Conservation (phyloP, 352 stramenopile genomes). For the Globisporangium apiculatum region DNA sequence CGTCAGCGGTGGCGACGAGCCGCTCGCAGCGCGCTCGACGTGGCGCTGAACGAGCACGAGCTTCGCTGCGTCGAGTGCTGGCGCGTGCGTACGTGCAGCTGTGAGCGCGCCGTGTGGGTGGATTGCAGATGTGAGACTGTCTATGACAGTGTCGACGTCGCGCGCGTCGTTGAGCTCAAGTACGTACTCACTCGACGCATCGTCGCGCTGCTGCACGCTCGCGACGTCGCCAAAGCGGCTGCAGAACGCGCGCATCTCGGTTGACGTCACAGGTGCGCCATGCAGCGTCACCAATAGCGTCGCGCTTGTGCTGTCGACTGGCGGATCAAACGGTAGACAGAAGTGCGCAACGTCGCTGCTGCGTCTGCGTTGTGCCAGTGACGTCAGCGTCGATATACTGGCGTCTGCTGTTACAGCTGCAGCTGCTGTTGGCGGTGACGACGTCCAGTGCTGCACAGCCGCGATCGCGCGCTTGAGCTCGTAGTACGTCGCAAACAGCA, state of each 20-base stretch:
- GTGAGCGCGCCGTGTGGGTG: constrained; percentile 31
- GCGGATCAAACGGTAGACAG: constrained; percentile 58
- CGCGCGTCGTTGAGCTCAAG: constrained; percentile 75
- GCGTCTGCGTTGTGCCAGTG: no score
- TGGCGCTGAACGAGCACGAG: constrained; percentile 58
- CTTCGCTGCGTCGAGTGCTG: constrained; percentile 52
- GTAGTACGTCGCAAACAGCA: constrained; percentile 75
- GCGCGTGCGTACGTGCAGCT: constrained; percentile 38
- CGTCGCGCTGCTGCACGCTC: constrained; percentile 55
- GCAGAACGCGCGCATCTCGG: constrained; percentile 61
- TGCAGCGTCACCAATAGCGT: constrained; percentile 45
- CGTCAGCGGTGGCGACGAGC: constrained; percentile 39
- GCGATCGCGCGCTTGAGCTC: constrained; percentile 60
- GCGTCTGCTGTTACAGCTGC: no score
- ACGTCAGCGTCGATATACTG: no score
- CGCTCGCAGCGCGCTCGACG: constrained; percentile 15
- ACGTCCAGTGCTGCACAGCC: constrained; percentile 38
- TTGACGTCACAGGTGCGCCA: constrained; percentile 15
- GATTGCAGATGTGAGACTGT: constrained; percentile 21
- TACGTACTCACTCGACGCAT: constrained; percentile 36
- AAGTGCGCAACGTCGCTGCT: constrained; percentile 21
- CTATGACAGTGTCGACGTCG: constrained; percentile 35
- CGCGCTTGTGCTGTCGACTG: constrained; percentile 56
- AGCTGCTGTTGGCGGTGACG: constrained; percentile 1
- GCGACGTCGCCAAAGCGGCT: constrained; percentile 63